Percentiles rank a stretch among this genome's conserved stretches.
phyloP scores from a whole-genome alignment of 139 green algal species.

The Chlorella sp. region DNA sequence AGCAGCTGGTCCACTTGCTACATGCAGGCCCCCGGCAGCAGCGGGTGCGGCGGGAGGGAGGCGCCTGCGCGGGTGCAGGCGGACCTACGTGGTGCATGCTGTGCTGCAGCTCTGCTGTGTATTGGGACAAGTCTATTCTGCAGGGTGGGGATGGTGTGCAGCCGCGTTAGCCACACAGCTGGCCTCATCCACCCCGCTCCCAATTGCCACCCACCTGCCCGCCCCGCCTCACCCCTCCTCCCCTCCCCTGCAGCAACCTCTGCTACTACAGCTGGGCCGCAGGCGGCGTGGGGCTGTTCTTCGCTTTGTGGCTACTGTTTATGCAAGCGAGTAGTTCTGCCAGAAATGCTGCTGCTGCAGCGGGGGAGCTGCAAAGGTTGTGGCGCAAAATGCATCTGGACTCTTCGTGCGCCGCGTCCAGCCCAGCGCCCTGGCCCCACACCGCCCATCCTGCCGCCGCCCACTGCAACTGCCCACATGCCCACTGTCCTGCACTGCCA shows the following conservation, averaged over 20 bases:
- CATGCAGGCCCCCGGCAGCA: not conserved
- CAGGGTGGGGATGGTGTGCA: too few relatives aligned
- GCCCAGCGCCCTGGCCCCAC: too few relatives aligned
- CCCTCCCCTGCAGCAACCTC: not conserved
- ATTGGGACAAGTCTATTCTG: too few relatives aligned
- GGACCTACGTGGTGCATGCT: not conserved
- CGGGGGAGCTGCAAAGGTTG: too few relatives aligned
- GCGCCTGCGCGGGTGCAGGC: not conserved
- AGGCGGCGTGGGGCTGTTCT: constrained; percentile 8
- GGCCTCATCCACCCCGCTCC: not conserved
- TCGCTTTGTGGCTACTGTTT: constrained; percentile 9
- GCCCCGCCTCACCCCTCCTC: not conserved
- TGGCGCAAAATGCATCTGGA: too few relatives aligned
- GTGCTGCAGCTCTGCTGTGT: not conserved
- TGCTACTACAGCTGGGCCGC: constrained; percentile 19
- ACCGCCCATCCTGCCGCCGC: not conserved
- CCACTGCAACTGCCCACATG: not conserved
- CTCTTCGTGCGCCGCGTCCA: too few relatives aligned
- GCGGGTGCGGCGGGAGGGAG: not conserved
- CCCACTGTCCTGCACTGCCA: not conserved
- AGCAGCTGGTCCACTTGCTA: not conserved
- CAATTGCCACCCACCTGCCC: not conserved
- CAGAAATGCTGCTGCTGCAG: too few relatives aligned
- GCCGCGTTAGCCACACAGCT: too few relatives aligned
- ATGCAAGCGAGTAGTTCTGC: not conserved